Percentiles rank a stretch among this genome's conserved stretches.
Evolutionary conservation across 176 grass and related monocot species (phyloP).

Genomic region (Carex pumila): DNA sequence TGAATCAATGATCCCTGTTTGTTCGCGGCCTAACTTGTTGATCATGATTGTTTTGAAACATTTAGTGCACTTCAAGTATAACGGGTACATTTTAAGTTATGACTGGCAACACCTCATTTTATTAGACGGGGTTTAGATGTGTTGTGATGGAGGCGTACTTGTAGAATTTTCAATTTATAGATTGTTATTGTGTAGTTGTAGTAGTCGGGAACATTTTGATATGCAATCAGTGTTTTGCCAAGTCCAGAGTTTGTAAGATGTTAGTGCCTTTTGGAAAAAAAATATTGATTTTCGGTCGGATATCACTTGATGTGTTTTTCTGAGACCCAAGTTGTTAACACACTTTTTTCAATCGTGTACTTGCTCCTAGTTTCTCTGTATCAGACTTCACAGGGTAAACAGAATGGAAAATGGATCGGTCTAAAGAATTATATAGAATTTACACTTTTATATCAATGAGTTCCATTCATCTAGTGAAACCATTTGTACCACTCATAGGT

Average conservation of each 20-base stretch:
- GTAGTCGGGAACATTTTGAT: neutral
- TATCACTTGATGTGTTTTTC: neutral
- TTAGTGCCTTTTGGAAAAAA: neutral
- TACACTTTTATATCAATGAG: too few species aligned
- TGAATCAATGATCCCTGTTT: conserved; percentile 2
- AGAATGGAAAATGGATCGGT: too few species aligned
- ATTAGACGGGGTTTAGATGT: conserved; percentile 20
- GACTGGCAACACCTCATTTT: conserved; percentile 15
- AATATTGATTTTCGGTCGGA: neutral
- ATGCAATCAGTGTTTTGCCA: neutral
- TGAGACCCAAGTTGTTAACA: neutral
- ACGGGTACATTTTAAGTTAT: neutral
- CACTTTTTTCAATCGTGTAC: too few species aligned
- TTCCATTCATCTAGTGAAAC: too few species aligned
- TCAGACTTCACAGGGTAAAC: neutral
- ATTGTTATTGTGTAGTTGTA: conserved; percentile 19
- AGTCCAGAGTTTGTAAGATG: neutral
- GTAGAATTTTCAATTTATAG: conserved; percentile 26
- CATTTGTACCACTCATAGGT: too few species aligned
- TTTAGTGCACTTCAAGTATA: neutral
- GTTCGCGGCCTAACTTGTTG: conserved; percentile 8
- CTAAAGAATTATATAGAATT: too few species aligned
- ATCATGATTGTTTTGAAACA: neutral
- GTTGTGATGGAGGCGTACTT: neutral
- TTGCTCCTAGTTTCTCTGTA: neutral